Base-by-base conservation (phyloP, 495 filamentous ascomycete genomes). In the Penicillium argentinense region DNA sequence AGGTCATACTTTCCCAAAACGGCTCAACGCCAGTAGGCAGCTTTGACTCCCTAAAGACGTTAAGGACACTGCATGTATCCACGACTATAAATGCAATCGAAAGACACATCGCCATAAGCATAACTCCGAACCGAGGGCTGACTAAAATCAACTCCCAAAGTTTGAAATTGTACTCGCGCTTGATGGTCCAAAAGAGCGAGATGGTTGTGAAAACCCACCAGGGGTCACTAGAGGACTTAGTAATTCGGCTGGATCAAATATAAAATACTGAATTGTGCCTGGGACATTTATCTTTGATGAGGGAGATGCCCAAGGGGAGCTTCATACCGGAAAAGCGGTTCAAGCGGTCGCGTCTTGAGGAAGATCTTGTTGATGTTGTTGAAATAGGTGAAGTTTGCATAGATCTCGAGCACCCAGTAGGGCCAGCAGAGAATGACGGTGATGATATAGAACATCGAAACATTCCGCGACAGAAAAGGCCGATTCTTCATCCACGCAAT, bases 201-300 rank as follows among this genome's bases (percentile, higher is more conserved):
- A 66, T 39, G 3, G 68, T 73, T 1, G 76, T 81, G 57, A 75
- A 76, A 13, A 83, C 62, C 80, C 80, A 83, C 80, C 79, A 83
- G 0, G 80, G 80, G 46, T 83, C 80, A 4, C 76, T 77, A n/a
- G 18, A 21, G 3, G 40, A 30, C 6, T 47, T 24, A 47, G 36
- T 30, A 34, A 9, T 7, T 5, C 16, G 6, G 21, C 9, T 33
- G 12, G 13, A 33, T 1, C 17, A 1, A 1, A 33, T 14, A 18
- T 17, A 16, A 42, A 14, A 27, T 17, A 48, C 25, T n/a, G 25
- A 26, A n/a, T n/a, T n/a, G n/a, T n/a, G n/a, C n/a, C n/a, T n/a
- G n/a, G n/a, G n/a, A n/a, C n/a, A n/a, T n/a, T n/a, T n/a, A n/a
- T n/a, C n/a, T n/a, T n/a, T n/a, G n/a, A n/a, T n/a, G n/a, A n/a